Evolutionary conservation across 768 basidiomycete species (phyloP).

Genomic region (Suillus subalutaceus): DNA sequence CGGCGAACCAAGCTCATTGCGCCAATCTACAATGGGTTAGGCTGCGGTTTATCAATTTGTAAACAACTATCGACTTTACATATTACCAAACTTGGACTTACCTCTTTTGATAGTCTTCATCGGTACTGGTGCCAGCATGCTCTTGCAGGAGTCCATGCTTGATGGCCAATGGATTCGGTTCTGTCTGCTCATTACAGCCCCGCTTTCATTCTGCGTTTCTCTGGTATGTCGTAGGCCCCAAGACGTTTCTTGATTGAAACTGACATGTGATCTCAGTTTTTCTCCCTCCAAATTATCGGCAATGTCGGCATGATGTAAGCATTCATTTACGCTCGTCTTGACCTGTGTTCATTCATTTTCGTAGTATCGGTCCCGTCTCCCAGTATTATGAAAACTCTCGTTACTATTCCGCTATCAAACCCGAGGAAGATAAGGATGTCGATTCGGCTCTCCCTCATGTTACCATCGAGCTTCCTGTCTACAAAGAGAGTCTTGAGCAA

Average conservation of each 20-base stretch:
- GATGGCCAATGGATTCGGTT: slow-evolving; percentile 70
- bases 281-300: slow-evolving; percentile 68
- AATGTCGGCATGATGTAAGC: slow-evolving; percentile 68
- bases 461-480: slow-evolving; percentile 84
- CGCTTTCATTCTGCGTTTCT: slow-evolving; percentile 77
- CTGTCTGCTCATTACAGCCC: slow-evolving; percentile 61
- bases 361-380: slow-evolving; percentile 78
- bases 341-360: slow-evolving; percentile 14
- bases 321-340: slow-evolving; percentile 10
- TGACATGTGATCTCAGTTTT: slow-evolving; percentile 53
- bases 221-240: slow-evolving; percentile 48
- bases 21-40: slow-evolving; percentile 74
- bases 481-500: slow-evolving; percentile 82
- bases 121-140: slow-evolving; percentile 55
- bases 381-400: slow-evolving; percentile 85
- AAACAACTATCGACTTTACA: slow-evolving; percentile 24
- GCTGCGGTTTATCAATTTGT: slow-evolving; percentile 69
- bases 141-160: slow-evolving; percentile 68
- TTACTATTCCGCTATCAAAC: slow-evolving; percentile 76
- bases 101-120: slow-evolving; percentile 58
- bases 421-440: slow-evolving; percentile 62
- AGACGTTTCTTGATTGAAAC: slow-evolving; percentile 8
- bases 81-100: slow-evolving; percentile 14
- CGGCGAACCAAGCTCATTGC: slow-evolving; percentile 67
- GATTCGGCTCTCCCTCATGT: slow-evolving; percentile 72